Evolutionary conservation across 2,329 filamentous ascomycete species (phyloP), one percentile per base, ranked within the genome.

Genomic region (Gyromitra esculenta): DNA sequence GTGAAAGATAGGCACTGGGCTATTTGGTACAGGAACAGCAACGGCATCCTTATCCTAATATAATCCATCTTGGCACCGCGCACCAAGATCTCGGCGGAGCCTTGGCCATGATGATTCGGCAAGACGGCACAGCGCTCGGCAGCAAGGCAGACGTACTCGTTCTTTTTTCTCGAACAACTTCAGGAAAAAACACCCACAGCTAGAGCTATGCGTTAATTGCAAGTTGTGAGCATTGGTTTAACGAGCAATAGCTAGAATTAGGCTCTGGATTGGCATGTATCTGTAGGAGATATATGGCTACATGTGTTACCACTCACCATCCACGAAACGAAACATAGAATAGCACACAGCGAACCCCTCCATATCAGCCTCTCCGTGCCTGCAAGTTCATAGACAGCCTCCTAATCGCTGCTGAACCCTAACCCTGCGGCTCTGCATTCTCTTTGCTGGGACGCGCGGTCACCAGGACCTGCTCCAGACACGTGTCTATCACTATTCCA

Each of bases 61-160:
- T 21, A 54, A 15, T 31, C 18, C 37, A 43, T 13, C 64, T 67
- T 67, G 50, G 50, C 64, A 45, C 64, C n/a, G 13, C 35, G 50
- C 64, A 45, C 64, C n/a, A 21, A 54, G 35, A n/a, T 11, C 39
- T 65, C 21, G 31, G 63, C n/a, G 25, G 25, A 52, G 8, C 54
- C 11, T 18, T 41, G 35, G 31, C 35, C 5, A 11, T 18, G 63
- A 21, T 31, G 21, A 31, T 43, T 43, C 65, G 65, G 65, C n/a
- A 68, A 59, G 52, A 48, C 65, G 65, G 52, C 52, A 66, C 31
- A 11, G 9, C 13, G 39, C 65, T 59, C 65, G 65, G 39, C 64
- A 57, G 9, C 57, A 18, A 35, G n/a, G 54, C 18, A 25, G 50
- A 54, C 21, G 25, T 31, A 3, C 25, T 31, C 25, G 25, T 31